Evolutionary conservation across 2,329 filamentous ascomycete genomes (phyloP), one percentile per base, ranked within the genome.

Genomic region (Venturia effusa): DNA sequence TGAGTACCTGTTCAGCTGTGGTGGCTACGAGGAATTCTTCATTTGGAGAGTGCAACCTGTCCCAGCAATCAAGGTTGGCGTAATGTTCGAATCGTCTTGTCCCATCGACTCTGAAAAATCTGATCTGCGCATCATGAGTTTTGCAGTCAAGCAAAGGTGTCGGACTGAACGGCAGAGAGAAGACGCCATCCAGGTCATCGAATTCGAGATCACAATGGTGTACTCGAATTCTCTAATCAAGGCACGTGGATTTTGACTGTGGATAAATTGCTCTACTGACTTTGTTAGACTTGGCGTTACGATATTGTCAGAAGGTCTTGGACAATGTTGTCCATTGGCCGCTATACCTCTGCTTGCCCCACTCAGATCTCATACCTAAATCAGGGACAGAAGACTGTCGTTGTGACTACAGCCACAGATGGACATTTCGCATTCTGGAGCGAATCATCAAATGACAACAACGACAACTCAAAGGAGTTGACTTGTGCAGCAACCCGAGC

Each of bases 1-100:
- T 1, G 74, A 79, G 0, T 88, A 88, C 68, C 82, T 99, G 2
- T 89, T 97, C 72, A 96, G 90, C 67, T 92, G 90, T 69, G 91
- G 85, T 6, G 94, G 92, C 0, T 87, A 86, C 66, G 93, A 97
- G 73, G 93, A 99, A 74, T 88, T 97, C 67, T 93, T 88, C 69
- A 82, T 92, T 13, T 99, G 94, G 93, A 82, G 84, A 48, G 74
- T 93, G 40, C 79, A 78, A 59, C 70, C 71, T 13, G 72, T 89
- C 7, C 79, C 85, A 32, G 77, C 80, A 1, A 75, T 83, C 64
- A 78, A 76, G 3, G 69, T 84, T 11, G 82, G 84, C 0, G 76
- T 83, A 0, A 74, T 83, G 0, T 80, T 83, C 66, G 78, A 83
- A 66, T 79, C 78, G 1, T 71, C 73, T 15, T 81, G 81, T 69